Evolutionary conservation across 2,329 filamentous ascomycete species (phyloP).

Genomic region (Teratosphaeria pseudoeucalypti): DNA sequence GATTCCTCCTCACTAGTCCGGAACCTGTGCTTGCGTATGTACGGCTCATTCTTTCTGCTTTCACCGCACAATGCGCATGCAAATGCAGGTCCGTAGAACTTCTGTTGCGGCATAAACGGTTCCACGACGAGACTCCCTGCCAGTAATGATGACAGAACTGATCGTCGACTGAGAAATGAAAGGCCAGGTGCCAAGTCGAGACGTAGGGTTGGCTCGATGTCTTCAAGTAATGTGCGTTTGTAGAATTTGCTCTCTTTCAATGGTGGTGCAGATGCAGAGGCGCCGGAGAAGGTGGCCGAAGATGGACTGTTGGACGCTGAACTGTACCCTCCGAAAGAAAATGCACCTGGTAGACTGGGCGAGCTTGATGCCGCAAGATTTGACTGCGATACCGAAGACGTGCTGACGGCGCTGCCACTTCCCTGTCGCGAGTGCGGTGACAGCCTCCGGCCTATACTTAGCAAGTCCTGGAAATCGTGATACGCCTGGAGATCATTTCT

Average conservation of each 20-base stretch:
- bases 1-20: slow-evolving; percentile 76
- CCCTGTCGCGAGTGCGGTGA: slow-evolving; percentile 58
- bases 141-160: slow-evolving; percentile 70
- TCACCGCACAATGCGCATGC: slow-evolving; percentile 88
- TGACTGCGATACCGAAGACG: slow-evolving; percentile 43
- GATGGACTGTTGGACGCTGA: slow-evolving; percentile 18
- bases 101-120: slow-evolving; percentile 52
- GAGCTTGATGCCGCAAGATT: slow-evolving; percentile 25
- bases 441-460: slow-evolving; percentile 51
- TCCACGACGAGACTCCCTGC: slow-evolving; percentile 84
- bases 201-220: slow-evolving; percentile 87
- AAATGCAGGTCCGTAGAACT: slow-evolving; percentile 46
- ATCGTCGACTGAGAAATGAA: slow-evolving; percentile 84
- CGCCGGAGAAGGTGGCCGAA: slow-evolving; percentile 12
- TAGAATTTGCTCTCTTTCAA: slow-evolving; percentile 91
- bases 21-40: slow-evolving; percentile 78
- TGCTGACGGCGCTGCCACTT: slow-evolving; percentile 28
- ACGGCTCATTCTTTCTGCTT: slow-evolving; percentile 55
- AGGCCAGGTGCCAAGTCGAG: slow-evolving; percentile 82
- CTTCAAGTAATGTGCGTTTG: slow-evolving; percentile 77
- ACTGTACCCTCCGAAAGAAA: slow-evolving; percentile 24
- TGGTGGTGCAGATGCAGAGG: slow-evolving; percentile 39
- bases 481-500: slow-evolving; percentile 72
- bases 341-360: slow-evolving; percentile 34
- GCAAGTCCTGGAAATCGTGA: slow-evolving; percentile 72